Evolutionary conservation across 2,329 filamentous ascomycete genomes (phyloP), one percentile per base, ranked within the genome.

Genomic region (Penicillium expansum): DNA sequence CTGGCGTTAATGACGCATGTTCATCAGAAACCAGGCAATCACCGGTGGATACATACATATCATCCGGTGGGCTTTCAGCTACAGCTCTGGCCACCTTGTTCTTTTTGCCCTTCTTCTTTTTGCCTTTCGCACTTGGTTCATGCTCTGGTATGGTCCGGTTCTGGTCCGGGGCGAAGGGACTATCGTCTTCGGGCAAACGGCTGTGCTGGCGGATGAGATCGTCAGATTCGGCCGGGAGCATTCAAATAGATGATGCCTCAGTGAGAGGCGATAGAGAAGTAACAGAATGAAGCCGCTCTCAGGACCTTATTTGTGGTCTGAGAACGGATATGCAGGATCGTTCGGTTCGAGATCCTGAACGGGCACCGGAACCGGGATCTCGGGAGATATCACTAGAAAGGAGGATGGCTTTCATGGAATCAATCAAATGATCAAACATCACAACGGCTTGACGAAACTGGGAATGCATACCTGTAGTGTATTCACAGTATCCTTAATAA

Each of bases 211-310:
- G 70, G 63, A 70, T 71, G 55, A 67, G 57, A 62, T 73, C 69
- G 69, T 74, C 74, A 64, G 72, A 72, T 55, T 70, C 69, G 67
- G 68, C 72, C 66, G 73, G 72, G 70, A 70, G 73, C 75, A 77
- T 77, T 69, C 72, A 77, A 76, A 67, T 35, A 69, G 63, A 65
- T 59, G 58, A 62, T 62, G 64, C 70, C 70, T 71, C 69, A 59
- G 52, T 50, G 47, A 54, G 67, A 69, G 69, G 68, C 70, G 64
- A 64, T 48, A 42, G 33, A 45, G 41, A 61, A 44, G 45, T 37
- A 39, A 52, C 53, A 38, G 45, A 60, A 48, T 30, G 10, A 43
- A 48, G 59, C 71, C 69, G 70, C 67, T 64, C 71, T 67, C 69
- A 67, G 62, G 63, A 70, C 68, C 69, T 62, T 54, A 51, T 33